A percentile compares a stretch with the other conserved stretches of the same genome.
phyloP scores from a whole-genome alignment of 108 stramenopile genomes.

The Nitzschia sp. region DNA sequence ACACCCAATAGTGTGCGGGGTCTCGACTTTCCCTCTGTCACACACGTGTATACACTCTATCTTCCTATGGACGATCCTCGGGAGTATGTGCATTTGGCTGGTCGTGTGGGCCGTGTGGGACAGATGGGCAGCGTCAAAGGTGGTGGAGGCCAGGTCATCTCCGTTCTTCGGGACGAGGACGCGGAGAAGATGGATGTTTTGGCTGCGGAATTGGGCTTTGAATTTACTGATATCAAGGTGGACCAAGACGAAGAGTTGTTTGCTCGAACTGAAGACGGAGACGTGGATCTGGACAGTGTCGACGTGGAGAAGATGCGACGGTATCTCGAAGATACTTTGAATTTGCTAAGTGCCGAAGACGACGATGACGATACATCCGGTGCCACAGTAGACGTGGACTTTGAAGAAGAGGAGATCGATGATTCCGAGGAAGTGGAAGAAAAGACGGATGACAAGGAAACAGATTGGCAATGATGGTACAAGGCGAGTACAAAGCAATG shows the following conservation, averaged over 20 bases:
- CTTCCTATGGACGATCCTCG: constrained; percentile 82
- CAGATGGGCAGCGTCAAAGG: constrained; percentile 69
- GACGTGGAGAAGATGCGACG: constrained; percentile 73
- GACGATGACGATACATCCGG: constrained; percentile 9
- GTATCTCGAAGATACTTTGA: constrained; percentile 71
- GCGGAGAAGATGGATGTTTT: constrained; percentile 65
- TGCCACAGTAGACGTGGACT: constrained; percentile 16
- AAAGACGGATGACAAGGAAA: neutral
- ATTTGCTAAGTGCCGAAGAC: constrained; percentile 42
- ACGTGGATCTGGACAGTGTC: constrained; percentile 21
- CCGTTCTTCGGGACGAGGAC: constrained; percentile 65
- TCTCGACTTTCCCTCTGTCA: constrained; percentile 78
- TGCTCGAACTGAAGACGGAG: constrained; percentile 15
- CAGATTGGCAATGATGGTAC: constrained; percentile 1
- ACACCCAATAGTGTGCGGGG: constrained; percentile 85
- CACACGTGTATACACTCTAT: constrained; percentile 84
- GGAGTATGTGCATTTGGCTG: constrained; percentile 84
- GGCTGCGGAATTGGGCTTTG: constrained; percentile 66
- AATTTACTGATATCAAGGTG: constrained; percentile 64
- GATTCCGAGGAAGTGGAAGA: constrained; percentile 29
- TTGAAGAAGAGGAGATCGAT: constrained; percentile 22
- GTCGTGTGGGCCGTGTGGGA: constrained; percentile 87
- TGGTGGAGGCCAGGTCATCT: constrained; percentile 69
- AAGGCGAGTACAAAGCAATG: too few species aligned
- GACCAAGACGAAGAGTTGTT: constrained; percentile 29